Evolutionary conservation across 2,329 filamentous ascomycete species (phyloP).

Genomic region (Westerdykella ornata): DNA sequence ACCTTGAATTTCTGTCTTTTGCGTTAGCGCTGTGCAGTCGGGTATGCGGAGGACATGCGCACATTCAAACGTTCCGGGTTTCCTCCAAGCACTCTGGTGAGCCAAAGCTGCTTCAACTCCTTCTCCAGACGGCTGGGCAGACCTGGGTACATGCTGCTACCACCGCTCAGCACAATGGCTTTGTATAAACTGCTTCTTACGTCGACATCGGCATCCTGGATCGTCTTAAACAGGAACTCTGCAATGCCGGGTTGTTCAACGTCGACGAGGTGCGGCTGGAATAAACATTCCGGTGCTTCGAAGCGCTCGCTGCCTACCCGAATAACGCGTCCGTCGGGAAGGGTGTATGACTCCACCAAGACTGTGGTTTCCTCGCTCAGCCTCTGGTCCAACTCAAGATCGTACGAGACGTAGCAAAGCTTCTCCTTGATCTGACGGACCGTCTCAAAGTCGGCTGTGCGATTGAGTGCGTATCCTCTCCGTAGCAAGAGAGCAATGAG

Average conservation of each 20-base stretch:
- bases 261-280: conserved; percentile 96
- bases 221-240: conserved; percentile 98
- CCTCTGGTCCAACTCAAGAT: conserved; percentile 90
- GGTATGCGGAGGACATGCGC: conserved; percentile 25
- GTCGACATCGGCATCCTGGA: conserved; percentile 91
- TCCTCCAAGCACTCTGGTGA: conserved; percentile 81
- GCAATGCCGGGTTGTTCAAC: conserved; percentile 95
- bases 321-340: conserved; percentile 93
- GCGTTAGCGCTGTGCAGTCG: conserved; percentile 15
- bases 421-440: conserved; percentile 99
- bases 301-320: conserved; percentile 95
- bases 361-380: conserved; percentile 97
- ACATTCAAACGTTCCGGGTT: conserved; percentile 84
- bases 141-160: conserved; percentile 98
- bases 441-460: conserved; percentile 97
- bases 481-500: conserved; percentile 90
- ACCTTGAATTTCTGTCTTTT: conserved; percentile 86
- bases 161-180: conserved; percentile 91
- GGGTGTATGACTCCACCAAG: conserved; percentile 92
- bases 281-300: conserved; percentile 94
- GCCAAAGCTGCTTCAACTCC: conserved; percentile 97
- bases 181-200: conserved; percentile 92
- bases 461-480: conserved; percentile 92
- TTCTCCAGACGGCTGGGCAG: conserved; percentile 92
- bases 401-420: conserved; percentile 98